Conservation (phyloP, 2,329 filamentous ascomycete genomes). For the Talaromyces sp. region DNA sequence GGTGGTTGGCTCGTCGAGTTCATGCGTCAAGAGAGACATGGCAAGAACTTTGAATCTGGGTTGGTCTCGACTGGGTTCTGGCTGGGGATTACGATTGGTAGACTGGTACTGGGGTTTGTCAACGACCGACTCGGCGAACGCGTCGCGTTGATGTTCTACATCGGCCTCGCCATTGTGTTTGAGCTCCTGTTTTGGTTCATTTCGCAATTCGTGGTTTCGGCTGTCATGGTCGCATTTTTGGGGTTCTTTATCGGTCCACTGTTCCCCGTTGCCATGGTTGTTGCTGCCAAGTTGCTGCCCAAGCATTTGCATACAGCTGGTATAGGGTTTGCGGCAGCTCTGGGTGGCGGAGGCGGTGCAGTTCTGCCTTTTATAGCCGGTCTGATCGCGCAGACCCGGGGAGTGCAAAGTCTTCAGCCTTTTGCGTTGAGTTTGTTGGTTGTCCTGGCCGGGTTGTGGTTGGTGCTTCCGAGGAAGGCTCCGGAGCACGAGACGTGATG, state of each 20-base stretch:
- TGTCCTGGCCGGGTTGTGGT: not conserved
- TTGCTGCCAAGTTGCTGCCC: conserved; percentile 65
- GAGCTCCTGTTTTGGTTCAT: conserved; percentile 76
- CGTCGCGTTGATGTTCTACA: conserved; percentile 49
- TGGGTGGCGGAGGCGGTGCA: conserved; percentile 63
- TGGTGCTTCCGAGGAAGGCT: conserved; percentile 1
- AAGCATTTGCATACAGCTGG: conserved; percentile 65
- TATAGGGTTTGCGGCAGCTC: conserved; percentile 70
- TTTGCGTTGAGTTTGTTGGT: conserved; percentile 48
- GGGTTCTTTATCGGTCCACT: conserved; percentile 74
- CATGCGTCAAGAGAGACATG: conserved; percentile 65
- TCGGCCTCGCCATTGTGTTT: conserved; percentile 56
- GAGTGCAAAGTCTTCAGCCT: conserved; percentile 54
- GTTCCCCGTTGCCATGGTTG: conserved; percentile 67
- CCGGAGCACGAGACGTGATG: conserved; percentile 11
- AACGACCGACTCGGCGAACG: conserved; percentile 60
- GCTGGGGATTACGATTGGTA: conserved; percentile 69
- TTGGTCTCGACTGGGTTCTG: conserved; percentile 71
- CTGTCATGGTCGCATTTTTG: conserved; percentile 63
- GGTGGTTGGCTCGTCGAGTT: conserved; percentile 74
- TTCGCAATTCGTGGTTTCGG: conserved; percentile 64
- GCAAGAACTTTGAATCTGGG: conserved; percentile 60
- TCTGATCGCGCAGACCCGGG: conserved; percentile 44
- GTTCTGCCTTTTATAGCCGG: conserved; percentile 36
- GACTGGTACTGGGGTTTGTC: conserved; percentile 65